phyloP scores from a whole-genome alignment of 2,329 filamentous ascomycete species.

The Colletotrichum liaoningense region DNA sequence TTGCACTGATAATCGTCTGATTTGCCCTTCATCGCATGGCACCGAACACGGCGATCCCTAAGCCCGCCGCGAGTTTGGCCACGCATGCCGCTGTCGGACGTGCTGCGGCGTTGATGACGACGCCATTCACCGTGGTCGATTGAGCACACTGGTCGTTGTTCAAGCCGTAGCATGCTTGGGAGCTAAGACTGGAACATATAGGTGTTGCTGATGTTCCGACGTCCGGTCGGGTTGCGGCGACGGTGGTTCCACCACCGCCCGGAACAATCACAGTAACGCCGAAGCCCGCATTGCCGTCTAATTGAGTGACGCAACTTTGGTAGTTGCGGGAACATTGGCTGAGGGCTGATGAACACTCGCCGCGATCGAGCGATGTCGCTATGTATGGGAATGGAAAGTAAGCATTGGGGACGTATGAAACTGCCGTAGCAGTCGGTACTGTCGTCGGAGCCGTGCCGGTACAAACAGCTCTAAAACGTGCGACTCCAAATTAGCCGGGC shows the following conservation, averaged over 20 bases:
- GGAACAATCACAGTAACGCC: slow-evolving; percentile 69
- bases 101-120: slow-evolving; percentile 34
- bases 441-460: slow-evolving; percentile 64
- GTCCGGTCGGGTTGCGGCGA: slow-evolving; percentile 53
- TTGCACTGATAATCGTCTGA: neutral
- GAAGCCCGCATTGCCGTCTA: slow-evolving; percentile 55
- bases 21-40: slow-evolving; percentile 16
- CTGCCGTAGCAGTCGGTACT: slow-evolving; percentile 50
- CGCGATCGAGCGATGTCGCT: slow-evolving; percentile 63
- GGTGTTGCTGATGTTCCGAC: slow-evolving; percentile 60
- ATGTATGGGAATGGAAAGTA: slow-evolving; percentile 72
- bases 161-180: slow-evolving; percentile 60
- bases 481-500: slow-evolving; percentile 2
- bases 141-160: slow-evolving; percentile 52
- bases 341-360: slow-evolving; percentile 63
- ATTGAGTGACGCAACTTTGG: slow-evolving; percentile 61
- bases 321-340: slow-evolving; percentile 66
- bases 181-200: slow-evolving; percentile 67
- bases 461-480: slow-evolving; percentile 58
- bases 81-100: slow-evolving; percentile 27
- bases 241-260: slow-evolving; percentile 63
- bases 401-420: slow-evolving; percentile 66
- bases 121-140: slow-evolving; percentile 35
- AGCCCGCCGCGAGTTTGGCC: slow-evolving; percentile 32
- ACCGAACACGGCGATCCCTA: slow-evolving; percentile 32